A percentile compares a stretch with the other conserved stretches of the same genome.
Evolutionary conservation across 768 basidiomycete species (phyloP).

Genomic region (Tulasnella calospora): DNA sequence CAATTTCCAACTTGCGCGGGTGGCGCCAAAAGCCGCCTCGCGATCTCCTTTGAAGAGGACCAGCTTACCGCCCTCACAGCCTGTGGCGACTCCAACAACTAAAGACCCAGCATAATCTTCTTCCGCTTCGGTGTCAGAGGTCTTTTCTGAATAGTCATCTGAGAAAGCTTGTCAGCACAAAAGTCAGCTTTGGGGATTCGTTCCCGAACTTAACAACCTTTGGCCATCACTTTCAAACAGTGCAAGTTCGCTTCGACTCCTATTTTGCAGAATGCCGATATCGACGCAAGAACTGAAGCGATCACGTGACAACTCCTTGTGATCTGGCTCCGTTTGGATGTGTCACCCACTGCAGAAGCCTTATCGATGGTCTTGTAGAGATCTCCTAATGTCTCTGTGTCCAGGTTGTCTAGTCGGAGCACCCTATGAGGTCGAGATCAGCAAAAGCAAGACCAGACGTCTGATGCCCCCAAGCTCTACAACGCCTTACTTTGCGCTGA

Average conservation of each 20-base stretch:
- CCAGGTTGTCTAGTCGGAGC: background rate
- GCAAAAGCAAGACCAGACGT: background rate
- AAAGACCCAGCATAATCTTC: slow-evolving; percentile 50
- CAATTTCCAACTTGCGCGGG: too few species aligned
- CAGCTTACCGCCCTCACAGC: slow-evolving; percentile 45
- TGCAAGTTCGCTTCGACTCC: slow-evolving; percentile 10
- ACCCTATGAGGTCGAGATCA: background rate
- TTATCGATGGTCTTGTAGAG: background rate
- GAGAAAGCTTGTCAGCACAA: background rate
- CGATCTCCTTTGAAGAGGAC: slow-evolving; percentile 36
- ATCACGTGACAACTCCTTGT: background rate
- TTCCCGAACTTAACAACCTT: too few species aligned
- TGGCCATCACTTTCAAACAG: background rate
- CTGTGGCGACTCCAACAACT: slow-evolving; percentile 47
- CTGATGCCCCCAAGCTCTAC: background rate
- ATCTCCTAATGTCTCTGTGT: background rate
- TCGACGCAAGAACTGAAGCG: background rate
- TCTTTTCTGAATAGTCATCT: slow-evolving; percentile 48
- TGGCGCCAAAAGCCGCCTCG: background rate
- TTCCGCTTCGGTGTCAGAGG: slow-evolving; percentile 46
- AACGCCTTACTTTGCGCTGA: background rate
- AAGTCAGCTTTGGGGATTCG: too few species aligned
- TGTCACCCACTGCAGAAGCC: background rate
- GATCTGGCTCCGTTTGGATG: background rate
- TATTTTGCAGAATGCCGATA: slow-evolving; percentile 12